Base-by-base conservation (phyloP, 2,329 filamentous ascomycete genomes). In the Xylaria sp. region DNA sequence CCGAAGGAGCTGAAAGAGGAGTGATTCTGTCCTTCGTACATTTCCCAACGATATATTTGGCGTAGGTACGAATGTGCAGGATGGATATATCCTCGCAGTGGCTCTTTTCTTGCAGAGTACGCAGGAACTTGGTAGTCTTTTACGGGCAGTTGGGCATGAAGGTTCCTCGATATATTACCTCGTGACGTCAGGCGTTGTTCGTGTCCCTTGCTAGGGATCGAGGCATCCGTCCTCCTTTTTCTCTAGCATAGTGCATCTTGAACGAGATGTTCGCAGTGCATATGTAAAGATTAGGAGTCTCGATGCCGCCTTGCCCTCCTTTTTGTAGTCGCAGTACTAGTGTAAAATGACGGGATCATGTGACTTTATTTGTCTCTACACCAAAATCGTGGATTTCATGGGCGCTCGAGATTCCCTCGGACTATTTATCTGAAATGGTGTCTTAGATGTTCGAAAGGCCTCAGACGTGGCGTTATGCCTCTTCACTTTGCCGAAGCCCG, bases 1-100 rank as follows among this genome's bases (percentile, higher is more conserved):
- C 44, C 21, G 2, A 17, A 29, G 9, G 64, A n/a, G n/a, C n/a
- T n/a, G n/a, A n/a, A 66, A 38, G 59, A 63, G 3, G 60, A 66
- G 45, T 57, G 39, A 45, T 26, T 7, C 20, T 19, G 39, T 21
- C 37, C 17, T 13, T 21, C 19, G 16, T 39, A 13, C 39, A 20
- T 39, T 20, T 34, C 8, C 5, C 19, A 20, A 43, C n/a, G 41
- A 40, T 21, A 41, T 11, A 42, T 49, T 11, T 7, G 29, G 6
- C 29, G 29, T 34, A 13, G 5, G 29, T 34, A 34, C 11, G 29
- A 13, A 34, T 34, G 4, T 5, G 24, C 24, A 26, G 5, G 29
- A 34, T 34, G 29, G 29, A 13, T 34, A 13, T 34, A 34, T 34
- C 29, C 29, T 34, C 29, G 29, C 29, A 13, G 16, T 34, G 11